Percentiles rank a stretch among this genome's conserved stretches.
These are phyloP conservation scores for Populus alba DNA, from an alignment of 345 rosid species.

Conservation along the genomic window DNA sequence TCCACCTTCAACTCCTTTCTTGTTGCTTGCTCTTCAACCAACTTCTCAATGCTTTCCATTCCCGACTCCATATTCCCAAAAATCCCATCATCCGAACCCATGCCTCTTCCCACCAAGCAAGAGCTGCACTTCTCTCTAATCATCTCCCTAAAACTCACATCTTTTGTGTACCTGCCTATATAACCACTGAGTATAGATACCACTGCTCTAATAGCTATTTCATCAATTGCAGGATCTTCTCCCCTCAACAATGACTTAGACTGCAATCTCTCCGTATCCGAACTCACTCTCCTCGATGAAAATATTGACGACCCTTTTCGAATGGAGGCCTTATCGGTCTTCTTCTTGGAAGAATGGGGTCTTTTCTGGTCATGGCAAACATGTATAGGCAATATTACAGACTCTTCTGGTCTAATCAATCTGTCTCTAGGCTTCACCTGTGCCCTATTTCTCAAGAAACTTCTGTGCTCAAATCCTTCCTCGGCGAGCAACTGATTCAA, in stretches of 20 bases:
- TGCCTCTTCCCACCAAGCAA: slow-evolving; percentile 31
- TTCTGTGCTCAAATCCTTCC: slow-evolving; percentile 36
- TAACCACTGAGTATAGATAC: slow-evolving; percentile 56
- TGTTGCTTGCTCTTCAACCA: slow-evolving; percentile 27
- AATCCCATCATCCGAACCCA: slow-evolving; percentile 25
- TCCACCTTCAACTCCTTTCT: slow-evolving; percentile 28
- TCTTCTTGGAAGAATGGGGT: slow-evolving; percentile 12
- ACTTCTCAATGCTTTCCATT: slow-evolving; percentile 38
- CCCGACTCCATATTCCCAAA: slow-evolving; percentile 40
- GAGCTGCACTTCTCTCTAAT: slow-evolving; percentile 39
- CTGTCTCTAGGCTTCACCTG: slow-evolving; percentile 11
- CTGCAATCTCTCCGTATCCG: slow-evolving; percentile 23
- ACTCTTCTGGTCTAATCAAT: slow-evolving; percentile 14
- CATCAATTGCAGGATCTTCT: slow-evolving; percentile 49
- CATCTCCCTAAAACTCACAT: slow-evolving; percentile 36
- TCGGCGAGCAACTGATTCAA: slow-evolving; percentile 43
- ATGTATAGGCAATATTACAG: slow-evolving; percentile 27
- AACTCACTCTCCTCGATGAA: slow-evolving; percentile 27
- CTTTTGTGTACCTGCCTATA: slow-evolving; percentile 42
- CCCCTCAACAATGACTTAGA: not conserved
- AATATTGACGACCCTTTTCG: slow-evolving; percentile 30
- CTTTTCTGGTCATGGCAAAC: slow-evolving; percentile 41
- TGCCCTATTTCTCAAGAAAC: slow-evolving; percentile 9
- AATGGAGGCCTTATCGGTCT: slow-evolving; percentile 1
- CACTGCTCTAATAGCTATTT: slow-evolving; percentile 44